These are phyloP conservation scores for Chalciporus sphaerocephalus DNA, from an alignment of 768 basidiomycete genomes.

Conservation along the genomic window DNA sequence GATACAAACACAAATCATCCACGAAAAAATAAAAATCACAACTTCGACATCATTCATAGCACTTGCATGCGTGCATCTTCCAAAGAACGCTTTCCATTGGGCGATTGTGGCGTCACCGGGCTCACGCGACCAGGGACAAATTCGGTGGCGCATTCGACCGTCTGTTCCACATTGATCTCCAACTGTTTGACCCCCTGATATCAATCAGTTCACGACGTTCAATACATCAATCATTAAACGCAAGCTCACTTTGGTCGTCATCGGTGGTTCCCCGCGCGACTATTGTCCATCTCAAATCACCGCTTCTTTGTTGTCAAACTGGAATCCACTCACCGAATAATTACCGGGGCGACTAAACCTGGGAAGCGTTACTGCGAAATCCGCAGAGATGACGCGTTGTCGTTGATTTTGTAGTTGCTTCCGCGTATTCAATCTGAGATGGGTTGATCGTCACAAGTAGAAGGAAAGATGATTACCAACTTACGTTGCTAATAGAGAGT, in stretches of 20 bases:
- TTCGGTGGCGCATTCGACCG: background rate
- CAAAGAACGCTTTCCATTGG: too few species aligned
- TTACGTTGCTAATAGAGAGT: slow-evolving; percentile 45
- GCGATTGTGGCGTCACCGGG: too few species aligned
- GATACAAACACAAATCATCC: too few species aligned
- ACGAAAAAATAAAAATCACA: too few species aligned
- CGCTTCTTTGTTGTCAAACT: background rate
- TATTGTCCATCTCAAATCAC: background rate
- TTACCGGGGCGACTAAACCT: slow-evolving; percentile 11
- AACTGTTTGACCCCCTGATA: background rate
- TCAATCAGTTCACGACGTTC: background rate
- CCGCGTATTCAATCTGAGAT: slow-evolving; percentile 36
- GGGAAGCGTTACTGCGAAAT: slow-evolving; percentile 24
- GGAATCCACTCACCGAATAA: slow-evolving; percentile 11
- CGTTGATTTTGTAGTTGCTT: slow-evolving; percentile 30
- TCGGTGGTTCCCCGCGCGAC: slow-evolving; percentile 9
- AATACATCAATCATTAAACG: background rate
- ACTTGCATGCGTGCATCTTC: too few species aligned
- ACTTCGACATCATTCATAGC: too few species aligned
- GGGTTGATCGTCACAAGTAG: background rate
- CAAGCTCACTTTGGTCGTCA: slow-evolving; percentile 19
- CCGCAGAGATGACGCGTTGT: slow-evolving; percentile 28
- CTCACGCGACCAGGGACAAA: background rate
- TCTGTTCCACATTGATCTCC: background rate
- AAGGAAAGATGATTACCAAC: background rate